These are phyloP conservation scores for Phytophthora foliorum DNA, from an alignment of 352 stramenopile species.

Conservation along the genomic window DNA sequence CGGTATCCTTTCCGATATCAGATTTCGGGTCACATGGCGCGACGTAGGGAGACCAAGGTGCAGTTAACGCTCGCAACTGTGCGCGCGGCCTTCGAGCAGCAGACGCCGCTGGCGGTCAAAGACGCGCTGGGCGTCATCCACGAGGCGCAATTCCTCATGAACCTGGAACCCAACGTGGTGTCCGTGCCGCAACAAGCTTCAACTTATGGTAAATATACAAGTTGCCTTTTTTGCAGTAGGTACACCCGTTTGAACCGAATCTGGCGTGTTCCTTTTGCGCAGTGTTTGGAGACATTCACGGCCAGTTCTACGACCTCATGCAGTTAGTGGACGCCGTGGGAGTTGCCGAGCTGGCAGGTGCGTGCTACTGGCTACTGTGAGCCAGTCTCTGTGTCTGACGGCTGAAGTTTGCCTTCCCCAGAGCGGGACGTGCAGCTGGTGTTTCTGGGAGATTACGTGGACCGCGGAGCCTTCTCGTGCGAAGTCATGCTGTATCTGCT, in stretches of 20 bases:
- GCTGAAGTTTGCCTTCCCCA: constrained; percentile 4
- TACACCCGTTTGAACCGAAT: constrained; percentile 9
- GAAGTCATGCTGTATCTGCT: constrained; percentile 87
- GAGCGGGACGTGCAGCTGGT: constrained; percentile 66
- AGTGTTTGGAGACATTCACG: constrained; percentile 89
- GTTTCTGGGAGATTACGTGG: constrained; percentile 86
- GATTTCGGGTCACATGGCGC: constrained; percentile 34
- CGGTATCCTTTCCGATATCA: constrained; percentile 9
- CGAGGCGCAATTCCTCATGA: constrained; percentile 69
- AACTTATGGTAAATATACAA: constrained; percentile 41
- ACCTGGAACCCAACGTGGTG: constrained; percentile 71
- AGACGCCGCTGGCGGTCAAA: constrained; percentile 60
- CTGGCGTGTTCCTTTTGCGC: constrained; percentile 9
- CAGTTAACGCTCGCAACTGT: constrained; percentile 49
- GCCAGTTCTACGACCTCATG: constrained; percentile 85
- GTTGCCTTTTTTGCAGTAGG: constrained; percentile 19
- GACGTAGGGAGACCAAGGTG: constrained; percentile 45
- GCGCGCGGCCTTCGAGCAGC: constrained; percentile 67
- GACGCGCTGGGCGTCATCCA: constrained; percentile 75
- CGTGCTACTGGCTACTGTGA: constrained; percentile 5
- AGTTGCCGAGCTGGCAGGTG: constrained; percentile 49
- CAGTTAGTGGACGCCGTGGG: constrained; percentile 63
- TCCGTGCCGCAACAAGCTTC: constrained; percentile 36
- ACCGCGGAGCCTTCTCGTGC: constrained; percentile 82
- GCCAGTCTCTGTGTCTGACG: not conserved